Base-by-base conservation (phyloP, 2,329 filamentous ascomycete genomes). In the Sporothrix protearum region DNA sequence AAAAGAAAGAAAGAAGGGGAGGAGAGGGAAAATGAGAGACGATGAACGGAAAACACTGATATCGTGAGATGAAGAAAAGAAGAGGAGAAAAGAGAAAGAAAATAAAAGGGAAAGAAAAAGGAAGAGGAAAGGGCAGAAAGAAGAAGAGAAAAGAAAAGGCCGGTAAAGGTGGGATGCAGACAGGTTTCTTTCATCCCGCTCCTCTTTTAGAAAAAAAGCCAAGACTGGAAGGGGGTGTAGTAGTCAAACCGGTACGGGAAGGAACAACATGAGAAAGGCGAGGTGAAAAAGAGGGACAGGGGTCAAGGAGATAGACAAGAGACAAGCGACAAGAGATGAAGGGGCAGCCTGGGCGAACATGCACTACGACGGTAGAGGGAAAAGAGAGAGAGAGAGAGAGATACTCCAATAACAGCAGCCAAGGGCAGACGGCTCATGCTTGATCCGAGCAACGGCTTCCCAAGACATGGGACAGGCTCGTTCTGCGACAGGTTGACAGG, bases 1-100 rank as follows among this genome's bases (percentile, higher is more conserved):
- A 73, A 73, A 72, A 47, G 72, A 68, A 71, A 59, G 51, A 49
- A 36, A n/a, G n/a, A 71, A 68, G 10, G 59, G 12, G 6, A 22
- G 33, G 36, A 36, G 33, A 61, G n/a, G n/a, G 36, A 33, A 53
- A 69, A 69, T 36, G 64, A 70, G 57, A 30, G 71, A 68, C 42
- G 22, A 25, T 25, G 69, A 61, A 72, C 30, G 64, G 42, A 51
- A 51, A 36, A 51, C 30, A 51, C 59, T 64, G 67, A 63, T 69
- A 66, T 69, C 57, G 67, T 72, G 67, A 69, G 64, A 33, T 66
- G 47, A 53, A 59, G n/a, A 36, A 70, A 61, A 49, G 53, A 68
- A 8, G 64, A 28, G 68, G 19, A 22, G 39, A 55, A 16, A 55
- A 64, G 25, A 25, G 6, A 33, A 28, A 42, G 22, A 33, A n/a